A percentile compares a stretch with the other conserved stretches of the same genome.
Evolutionary conservation across 139 green algal genomes (phyloP).

Genomic region (Chlamydomonas eustigma): DNA sequence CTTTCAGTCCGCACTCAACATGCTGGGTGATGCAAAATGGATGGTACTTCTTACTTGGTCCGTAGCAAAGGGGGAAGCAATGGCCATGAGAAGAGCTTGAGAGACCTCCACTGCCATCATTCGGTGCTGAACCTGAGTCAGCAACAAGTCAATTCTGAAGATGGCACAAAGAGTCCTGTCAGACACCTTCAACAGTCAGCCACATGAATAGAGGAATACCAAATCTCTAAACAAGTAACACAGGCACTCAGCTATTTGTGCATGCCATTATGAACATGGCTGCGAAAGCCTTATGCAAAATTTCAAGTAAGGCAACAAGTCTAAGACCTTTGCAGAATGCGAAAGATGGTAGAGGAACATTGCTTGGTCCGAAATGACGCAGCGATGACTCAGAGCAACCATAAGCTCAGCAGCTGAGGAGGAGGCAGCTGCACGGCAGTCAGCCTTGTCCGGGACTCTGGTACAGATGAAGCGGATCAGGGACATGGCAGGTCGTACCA

Average conservation of each 20-base stretch:
- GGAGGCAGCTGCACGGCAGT: neutral
- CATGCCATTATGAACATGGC: no score
- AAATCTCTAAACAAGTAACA: neutral
- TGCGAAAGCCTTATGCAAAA: neutral
- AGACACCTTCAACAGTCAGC: no score
- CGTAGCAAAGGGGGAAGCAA: conserved; percentile 42
- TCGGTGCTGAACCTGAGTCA: conserved; percentile 40
- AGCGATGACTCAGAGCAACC: neutral
- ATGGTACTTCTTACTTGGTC: conserved; percentile 10
- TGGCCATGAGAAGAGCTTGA: conserved; percentile 38
- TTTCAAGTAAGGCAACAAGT: neutral
- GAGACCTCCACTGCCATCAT: conserved; percentile 58
- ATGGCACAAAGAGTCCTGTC: no score
- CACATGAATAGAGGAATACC: neutral
- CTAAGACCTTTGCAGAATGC: neutral
- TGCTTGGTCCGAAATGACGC: neutral
- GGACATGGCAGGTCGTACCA: neutral
- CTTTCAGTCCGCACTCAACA: neutral
- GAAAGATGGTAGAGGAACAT: neutral
- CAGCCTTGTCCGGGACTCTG: neutral
- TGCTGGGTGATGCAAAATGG: neutral
- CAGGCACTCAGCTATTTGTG: neutral
- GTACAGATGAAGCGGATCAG: neutral
- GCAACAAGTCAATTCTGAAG: no score
- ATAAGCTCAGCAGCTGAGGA: neutral